A percentile compares a stretch with the other conserved stretches of the same genome.
Conservation (phyloP, 495 filamentous ascomycete species). For the Aspergillus biplanus region DNA sequence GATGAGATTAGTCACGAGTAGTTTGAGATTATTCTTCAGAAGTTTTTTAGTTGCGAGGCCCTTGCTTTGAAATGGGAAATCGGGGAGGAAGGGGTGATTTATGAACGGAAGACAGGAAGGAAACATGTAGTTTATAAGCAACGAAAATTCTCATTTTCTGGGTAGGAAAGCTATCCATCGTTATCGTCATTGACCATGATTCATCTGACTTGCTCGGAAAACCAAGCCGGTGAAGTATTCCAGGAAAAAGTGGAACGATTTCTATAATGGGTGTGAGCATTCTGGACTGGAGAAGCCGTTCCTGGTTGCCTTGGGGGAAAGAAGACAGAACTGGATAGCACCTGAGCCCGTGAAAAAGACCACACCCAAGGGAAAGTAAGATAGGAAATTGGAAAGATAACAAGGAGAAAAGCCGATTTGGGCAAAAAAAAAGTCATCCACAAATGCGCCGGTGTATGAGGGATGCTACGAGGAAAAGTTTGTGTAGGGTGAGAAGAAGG, state of each 20-base stretch:
- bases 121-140: too few relatives aligned
- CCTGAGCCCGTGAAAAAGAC: neutral
- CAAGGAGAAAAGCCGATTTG: conserved; percentile 34
- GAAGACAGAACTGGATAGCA: neutral
- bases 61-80: too few relatives aligned
- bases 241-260: neutral
- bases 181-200: neutral
- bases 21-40: too few relatives aligned
- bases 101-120: too few relatives aligned
- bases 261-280: neutral
- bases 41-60: too few relatives aligned
- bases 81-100: too few relatives aligned
- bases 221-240: too few relatives aligned
- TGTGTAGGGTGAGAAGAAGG: conserved; percentile 32
- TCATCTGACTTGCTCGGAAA: neutral
- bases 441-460: conserved; percentile 53
- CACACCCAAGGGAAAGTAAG: conserved; percentile 1
- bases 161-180: conserved; percentile 20
- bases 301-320: neutral
- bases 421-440: conserved; percentile 30
- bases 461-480: conserved; percentile 37
- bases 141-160: conserved; percentile 19
- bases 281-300: neutral
- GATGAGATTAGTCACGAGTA: too few relatives aligned
- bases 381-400: conserved; percentile 7